These are phyloP conservation scores for Nicotiana paniculata DNA, from an alignment of 257 asterid genomes.

Conservation along the genomic window DNA sequence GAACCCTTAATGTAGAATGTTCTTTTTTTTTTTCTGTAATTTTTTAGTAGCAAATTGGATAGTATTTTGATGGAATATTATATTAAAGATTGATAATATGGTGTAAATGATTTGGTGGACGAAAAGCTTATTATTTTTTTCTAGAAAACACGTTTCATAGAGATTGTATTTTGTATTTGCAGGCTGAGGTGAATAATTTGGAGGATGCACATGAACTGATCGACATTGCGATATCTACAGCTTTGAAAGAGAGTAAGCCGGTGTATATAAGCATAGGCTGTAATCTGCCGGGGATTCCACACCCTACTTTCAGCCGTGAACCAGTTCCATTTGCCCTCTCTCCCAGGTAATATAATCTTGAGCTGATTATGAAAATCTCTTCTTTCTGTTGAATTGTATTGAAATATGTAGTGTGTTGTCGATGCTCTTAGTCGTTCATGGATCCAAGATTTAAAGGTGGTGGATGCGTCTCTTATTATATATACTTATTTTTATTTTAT, in stretches of 20 bases:
- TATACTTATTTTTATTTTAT: neutral
- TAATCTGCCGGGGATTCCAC: constrained; percentile 66
- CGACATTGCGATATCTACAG: constrained; percentile 75
- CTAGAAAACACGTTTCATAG: neutral
- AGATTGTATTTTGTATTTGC: neutral
- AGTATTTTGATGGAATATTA: no score
- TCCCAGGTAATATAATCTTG: constrained; percentile 35
- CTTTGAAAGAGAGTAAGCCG: constrained; percentile 81
- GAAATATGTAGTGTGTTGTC: neutral
- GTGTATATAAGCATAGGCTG: constrained; percentile 73
- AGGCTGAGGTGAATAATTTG: constrained; percentile 79
- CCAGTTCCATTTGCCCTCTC: constrained; percentile 66
- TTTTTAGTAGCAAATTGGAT: no score
- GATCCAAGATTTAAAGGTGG: neutral
- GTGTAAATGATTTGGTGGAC: no score
- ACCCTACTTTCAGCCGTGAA: constrained; percentile 64
- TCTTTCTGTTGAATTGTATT: neutral
- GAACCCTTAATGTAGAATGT: no score
- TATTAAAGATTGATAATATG: no score
- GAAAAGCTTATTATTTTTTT: no score
- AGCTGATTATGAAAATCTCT: neutral
- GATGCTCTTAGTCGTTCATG: neutral
- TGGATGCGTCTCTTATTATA: neutral
- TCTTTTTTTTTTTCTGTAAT: no score
- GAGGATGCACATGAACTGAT: constrained; percentile 84